A percentile compares a stretch with the other conserved stretches of the same genome.
Evolutionary conservation across 2,329 filamentous ascomycete genomes (phyloP).

Genomic region (Trichoderma afroharzianum): DNA sequence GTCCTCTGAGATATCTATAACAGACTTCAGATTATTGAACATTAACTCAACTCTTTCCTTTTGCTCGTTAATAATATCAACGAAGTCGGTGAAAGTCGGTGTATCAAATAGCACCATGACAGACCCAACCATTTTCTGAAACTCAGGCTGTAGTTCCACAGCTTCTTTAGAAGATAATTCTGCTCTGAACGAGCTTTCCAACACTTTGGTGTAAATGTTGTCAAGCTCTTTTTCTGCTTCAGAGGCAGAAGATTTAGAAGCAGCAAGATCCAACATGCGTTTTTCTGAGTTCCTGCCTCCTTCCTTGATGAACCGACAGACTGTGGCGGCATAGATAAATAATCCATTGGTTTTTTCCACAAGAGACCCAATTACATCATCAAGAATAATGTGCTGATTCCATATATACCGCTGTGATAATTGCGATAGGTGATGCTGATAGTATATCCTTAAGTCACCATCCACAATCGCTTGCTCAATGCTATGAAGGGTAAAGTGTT

Average conservation of each 20-base stretch:
- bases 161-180: not conserved
- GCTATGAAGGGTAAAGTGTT: not conserved
- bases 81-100: not conserved
- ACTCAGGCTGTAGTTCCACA: not conserved
- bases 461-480: not conserved
- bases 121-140: not conserved
- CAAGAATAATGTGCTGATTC: not conserved
- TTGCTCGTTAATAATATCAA: not conserved
- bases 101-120: not conserved
- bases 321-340: not conserved
- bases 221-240: not conserved
- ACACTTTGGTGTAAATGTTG: not conserved
- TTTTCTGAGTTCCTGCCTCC: not conserved
- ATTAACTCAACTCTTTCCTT: not conserved
- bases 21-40: not conserved
- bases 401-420: not conserved
- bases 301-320: not conserved
- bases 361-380: not conserved
- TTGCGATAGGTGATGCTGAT: not conserved
- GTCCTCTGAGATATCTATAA: not conserved
- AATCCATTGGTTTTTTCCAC: not conserved
- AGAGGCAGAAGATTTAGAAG: not conserved
- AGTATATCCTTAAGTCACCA: not conserved
- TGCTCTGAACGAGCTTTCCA: not conserved
- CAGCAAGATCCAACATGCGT: not conserved